These are phyloP conservation scores for Madurella fahalii DNA, from an alignment of 2,329 filamentous ascomycete species.

Conservation along the genomic window DNA sequence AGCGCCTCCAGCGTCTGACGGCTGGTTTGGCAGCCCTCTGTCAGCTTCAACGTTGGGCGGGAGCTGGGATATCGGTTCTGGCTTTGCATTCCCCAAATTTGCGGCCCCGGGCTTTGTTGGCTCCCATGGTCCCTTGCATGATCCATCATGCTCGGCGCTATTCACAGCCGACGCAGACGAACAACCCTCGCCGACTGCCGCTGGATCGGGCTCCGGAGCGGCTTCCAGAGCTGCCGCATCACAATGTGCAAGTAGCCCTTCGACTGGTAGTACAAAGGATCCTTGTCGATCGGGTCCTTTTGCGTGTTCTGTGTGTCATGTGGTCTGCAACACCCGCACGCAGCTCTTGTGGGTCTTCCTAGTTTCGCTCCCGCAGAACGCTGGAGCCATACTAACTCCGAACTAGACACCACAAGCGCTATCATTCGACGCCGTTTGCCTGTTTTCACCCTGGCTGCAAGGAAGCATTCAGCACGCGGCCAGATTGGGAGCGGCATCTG, in stretches of 20 bases:
- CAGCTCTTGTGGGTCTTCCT: background rate
- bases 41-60: no score
- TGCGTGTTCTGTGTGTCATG: background rate
- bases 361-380: background rate
- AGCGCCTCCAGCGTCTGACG: no score
- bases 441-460: background rate
- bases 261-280: background rate
- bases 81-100: background rate
- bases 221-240: background rate
- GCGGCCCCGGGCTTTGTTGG: background rate
- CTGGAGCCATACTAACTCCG: background rate
- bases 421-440: background rate
- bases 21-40: no score
- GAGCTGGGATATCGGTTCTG: no score
- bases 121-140: background rate
- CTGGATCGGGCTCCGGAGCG: background rate
- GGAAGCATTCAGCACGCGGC: background rate
- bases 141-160: background rate
- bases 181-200: background rate
- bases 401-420: no score
- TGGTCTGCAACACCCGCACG: background rate
- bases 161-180: background rate
- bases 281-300: background rate
- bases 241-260: background rate
- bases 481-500: background rate